phyloP scores from a whole-genome alignment of 306 rosid species.

The Leucaena leucocephala region DNA sequence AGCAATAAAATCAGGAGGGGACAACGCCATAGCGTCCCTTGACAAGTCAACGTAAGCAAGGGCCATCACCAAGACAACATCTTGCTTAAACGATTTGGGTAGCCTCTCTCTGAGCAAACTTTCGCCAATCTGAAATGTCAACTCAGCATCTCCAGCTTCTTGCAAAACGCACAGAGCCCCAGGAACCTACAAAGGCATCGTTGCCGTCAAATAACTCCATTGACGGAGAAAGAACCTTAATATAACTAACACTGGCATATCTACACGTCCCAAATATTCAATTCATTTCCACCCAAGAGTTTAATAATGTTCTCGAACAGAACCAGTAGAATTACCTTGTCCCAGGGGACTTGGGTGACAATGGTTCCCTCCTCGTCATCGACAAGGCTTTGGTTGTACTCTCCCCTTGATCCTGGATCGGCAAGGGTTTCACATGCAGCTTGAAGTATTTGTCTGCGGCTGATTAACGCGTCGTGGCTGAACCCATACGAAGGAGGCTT shows the following conservation, averaged over 20 bases:
- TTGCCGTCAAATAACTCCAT: neutral
- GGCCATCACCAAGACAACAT: conserved; percentile 84
- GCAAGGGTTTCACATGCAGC: conserved; percentile 96
- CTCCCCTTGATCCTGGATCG: conserved; percentile 63
- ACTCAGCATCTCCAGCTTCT: conserved; percentile 84
- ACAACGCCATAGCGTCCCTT: conserved; percentile 87
- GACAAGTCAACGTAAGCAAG: conserved; percentile 89
- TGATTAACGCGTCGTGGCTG: conserved; percentile 75
- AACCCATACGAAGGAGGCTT: conserved; percentile 89
- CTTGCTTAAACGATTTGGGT: conserved; percentile 91
- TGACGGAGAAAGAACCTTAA: neutral
- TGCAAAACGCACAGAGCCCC: conserved; percentile 91
- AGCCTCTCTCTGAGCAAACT: conserved; percentile 84
- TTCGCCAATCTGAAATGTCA: conserved; percentile 77
- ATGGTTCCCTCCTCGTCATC: conserved; percentile 67
- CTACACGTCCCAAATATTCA: neutral
- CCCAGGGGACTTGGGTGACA: conserved; percentile 85
- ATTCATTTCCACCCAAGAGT: neutral
- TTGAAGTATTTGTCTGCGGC: conserved; percentile 87
- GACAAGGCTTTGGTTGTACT: conserved; percentile 72
- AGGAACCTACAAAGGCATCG: conserved; percentile 70
- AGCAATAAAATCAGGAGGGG: conserved; percentile 74
- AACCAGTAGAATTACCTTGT: conserved; percentile 53
- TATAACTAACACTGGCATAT: neutral
- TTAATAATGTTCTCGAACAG: neutral